Conservation (phyloP, 495 filamentous ascomycete species). For the Neurospora tetraspora region DNA sequence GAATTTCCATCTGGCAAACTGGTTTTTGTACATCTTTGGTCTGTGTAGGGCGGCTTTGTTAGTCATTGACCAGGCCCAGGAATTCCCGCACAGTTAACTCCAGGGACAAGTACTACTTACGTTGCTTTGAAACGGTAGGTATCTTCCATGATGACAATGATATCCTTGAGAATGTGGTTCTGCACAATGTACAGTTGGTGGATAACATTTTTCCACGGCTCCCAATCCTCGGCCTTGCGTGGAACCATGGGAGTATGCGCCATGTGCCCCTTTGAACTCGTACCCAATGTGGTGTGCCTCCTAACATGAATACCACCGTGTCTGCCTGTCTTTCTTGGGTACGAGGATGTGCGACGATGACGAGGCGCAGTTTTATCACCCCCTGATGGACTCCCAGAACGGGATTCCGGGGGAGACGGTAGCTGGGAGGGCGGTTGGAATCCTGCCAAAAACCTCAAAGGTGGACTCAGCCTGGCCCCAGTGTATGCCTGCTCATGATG, state of each 20-base stretch:
- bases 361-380: not conserved
- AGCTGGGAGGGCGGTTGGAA: not conserved
- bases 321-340: not conserved
- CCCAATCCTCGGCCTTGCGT: conserved; percentile 20
- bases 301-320: not conserved
- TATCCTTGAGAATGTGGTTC: conserved; percentile 20
- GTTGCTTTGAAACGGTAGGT: conserved; percentile 20
- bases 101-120: conserved; percentile 5
- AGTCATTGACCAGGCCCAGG: too few species aligned
- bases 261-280: not conserved
- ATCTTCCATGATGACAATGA: conserved; percentile 22
- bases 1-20: conserved; percentile 22
- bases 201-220: conserved; percentile 20
- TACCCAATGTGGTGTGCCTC: not conserved
- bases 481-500: not conserved
- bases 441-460: not conserved
- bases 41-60: not conserved
- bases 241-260: conserved; percentile 10
- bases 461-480: not conserved
- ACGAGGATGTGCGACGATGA: not conserved
- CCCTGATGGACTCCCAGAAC: not conserved
- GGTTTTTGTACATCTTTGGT: conserved; percentile 28
- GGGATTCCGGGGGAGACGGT: not conserved
- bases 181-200: conserved; percentile 24
- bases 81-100: not conserved